Base-by-base conservation (phyloP, 768 basidiomycete species). In the Guyanaporus albipodus region DNA sequence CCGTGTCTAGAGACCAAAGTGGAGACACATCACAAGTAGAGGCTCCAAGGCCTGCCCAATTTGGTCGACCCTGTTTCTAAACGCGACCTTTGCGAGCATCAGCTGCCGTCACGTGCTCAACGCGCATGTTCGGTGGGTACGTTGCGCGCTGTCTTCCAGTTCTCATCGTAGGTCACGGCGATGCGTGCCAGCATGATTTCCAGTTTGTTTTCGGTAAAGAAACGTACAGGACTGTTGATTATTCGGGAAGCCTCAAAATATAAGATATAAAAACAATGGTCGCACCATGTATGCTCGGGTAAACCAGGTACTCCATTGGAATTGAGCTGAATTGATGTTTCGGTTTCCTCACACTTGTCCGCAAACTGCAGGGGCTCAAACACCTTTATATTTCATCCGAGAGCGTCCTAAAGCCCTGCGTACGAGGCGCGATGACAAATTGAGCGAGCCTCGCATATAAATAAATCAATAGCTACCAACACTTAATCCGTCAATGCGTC, bases 391-490 rank as follows among this genome's bases (percentile, higher is more conserved):
- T 49, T 38, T 69, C 73, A 42, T 73, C 68, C 0, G 70, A 68
- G 42, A 74, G 62, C 4, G 64, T 69, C 60, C 60, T 35, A 66
- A 37, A 2, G 64, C 67, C 38, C 57, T 62, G 31, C 71, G 69
- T 6, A 42, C 38, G 48, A 73, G 43, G 47, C 48, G 44, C 33
- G 64, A 67, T 67, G 42, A 3, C 9, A 7, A 18, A 41, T 23
- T 18, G 4, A 7, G 29, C 9, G 31, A 19, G 7, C 11, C 2
- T 14, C 5, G 4, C n/a, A 18, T 18, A 2, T 12, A 33, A 23
- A 15, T 2, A 10, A 23, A 15, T 32, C 8, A 29, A n/a, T 7
- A 23, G 6, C 4, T 19, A 48, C 48, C 9, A 9, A 23, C 9
- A 10, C 9, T 9, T 4, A 49, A 7, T 22, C 46, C 39, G 10